Evolutionary conservation across 345 rosid species (phyloP), one percentile per base, ranked within the genome.

Genomic region (Euphorbia tirucalli): DNA sequence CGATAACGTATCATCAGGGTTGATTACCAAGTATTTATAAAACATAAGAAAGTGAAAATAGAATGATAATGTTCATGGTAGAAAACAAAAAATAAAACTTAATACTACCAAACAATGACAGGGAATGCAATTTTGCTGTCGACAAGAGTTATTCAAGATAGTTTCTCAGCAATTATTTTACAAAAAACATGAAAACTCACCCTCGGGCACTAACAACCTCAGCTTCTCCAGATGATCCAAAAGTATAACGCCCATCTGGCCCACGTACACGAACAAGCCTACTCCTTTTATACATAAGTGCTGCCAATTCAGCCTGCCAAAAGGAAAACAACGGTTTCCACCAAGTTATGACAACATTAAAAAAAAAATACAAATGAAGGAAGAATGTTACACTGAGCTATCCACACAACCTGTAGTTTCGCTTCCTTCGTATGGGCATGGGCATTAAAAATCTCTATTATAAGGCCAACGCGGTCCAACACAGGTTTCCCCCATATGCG

Each of bases 121-220:
- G 4, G n/a, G 43, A 19, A 19, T 31, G 35, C 35, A 43, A 43
- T 54, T n/a, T n/a, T 24, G 30, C 21, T 24, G 32, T 14, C 6
- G 68, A 65, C 48, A n/a, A 65, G 54, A 65, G 15, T 18, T 7
- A 58, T 66, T 56, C 60, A n/a, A 64, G 10, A 39, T 44, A 25
- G n/a, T 72, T 77, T n/a, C 35, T 52, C 55, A 27, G 11, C 54
- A 65, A n/a, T 16, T 32, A 49, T 66, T 59, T 69, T 44, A 15
- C 31, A 44, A 73, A 54, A 59, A 71, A 68, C 15, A 65, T 28
- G n/a, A 4, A 69, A 71, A 85, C 81, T 79, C 70, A 94, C 98
- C 98, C 98, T 75, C 96, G 84, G 22, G 96, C 98, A 87, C 97
- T 94, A 66, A 94, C 98, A 84, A 94, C 96, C 88, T 94, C 95